Conservation (phyloP, 2,329 filamentous ascomycete genomes). For the Didymella lethalis region DNA sequence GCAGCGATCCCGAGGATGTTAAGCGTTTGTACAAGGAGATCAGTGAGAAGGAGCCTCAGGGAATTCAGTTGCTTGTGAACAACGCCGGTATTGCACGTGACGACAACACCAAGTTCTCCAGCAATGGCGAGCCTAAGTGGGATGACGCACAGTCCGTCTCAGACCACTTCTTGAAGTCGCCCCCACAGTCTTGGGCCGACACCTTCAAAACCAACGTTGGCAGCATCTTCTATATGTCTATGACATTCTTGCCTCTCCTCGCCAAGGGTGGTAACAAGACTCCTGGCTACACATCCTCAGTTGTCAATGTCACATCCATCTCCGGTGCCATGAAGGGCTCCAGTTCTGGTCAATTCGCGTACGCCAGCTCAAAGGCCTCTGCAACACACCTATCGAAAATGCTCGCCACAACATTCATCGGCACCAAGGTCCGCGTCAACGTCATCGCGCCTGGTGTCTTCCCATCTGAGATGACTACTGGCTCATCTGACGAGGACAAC, state of each 20-base stretch:
- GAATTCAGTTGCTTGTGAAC: slow-evolving; percentile 64
- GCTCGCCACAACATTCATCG: slow-evolving; percentile 55
- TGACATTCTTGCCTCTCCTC: slow-evolving; percentile 63
- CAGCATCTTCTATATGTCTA: slow-evolving; percentile 61
- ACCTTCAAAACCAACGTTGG: slow-evolving; percentile 63
- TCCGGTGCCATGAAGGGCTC: slow-evolving; percentile 60
- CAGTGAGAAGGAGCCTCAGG: slow-evolving; percentile 57
- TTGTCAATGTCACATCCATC: slow-evolving; percentile 64
- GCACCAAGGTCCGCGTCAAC: slow-evolving; percentile 55
- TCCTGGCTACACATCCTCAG: slow-evolving; percentile 58
- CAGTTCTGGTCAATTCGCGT: slow-evolving; percentile 61
- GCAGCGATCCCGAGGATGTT: slow-evolving; percentile 59
- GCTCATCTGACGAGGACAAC: slow-evolving; percentile 56
- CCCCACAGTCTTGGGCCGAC: slow-evolving; percentile 57
- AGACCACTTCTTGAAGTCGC: slow-evolving; percentile 59
- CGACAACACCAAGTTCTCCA: slow-evolving; percentile 59
- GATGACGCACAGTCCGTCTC: slow-evolving; percentile 58
- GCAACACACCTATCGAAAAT: slow-evolving; percentile 57
- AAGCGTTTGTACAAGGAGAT: slow-evolving; percentile 53
- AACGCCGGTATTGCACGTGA: slow-evolving; percentile 63
- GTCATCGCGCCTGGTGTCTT: slow-evolving; percentile 56
- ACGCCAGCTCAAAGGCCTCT: slow-evolving; percentile 60
- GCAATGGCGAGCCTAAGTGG: slow-evolving; percentile 59
- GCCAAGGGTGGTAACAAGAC: slow-evolving; percentile 57
- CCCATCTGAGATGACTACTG: slow-evolving; percentile 59